phyloP scores from a whole-genome alignment of 2,329 filamentous ascomycete species.

The Gnomoniopsis smithogilvyi region DNA sequence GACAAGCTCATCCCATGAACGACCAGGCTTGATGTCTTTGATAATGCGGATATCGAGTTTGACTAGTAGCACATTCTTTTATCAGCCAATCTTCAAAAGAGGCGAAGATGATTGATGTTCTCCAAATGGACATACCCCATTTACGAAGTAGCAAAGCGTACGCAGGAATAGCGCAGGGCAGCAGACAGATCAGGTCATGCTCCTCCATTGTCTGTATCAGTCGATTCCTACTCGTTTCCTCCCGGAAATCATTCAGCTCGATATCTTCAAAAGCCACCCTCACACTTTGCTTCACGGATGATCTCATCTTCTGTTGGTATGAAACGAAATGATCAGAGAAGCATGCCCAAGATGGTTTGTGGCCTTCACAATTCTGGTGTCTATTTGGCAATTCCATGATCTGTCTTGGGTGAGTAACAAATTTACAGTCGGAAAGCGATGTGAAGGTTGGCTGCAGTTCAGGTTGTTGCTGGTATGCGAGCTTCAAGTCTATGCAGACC shows the following conservation, averaged over 20 bases:
- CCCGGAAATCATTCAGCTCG: conserved; percentile 1
- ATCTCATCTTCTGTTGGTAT: conserved; percentile 3
- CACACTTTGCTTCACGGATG: not conserved
- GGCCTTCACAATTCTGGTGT: not conserved
- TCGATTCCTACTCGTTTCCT: not conserved
- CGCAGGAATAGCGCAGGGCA: conserved; percentile 23
- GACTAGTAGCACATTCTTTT: conserved; percentile 2
- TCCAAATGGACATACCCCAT: conserved; percentile 24
- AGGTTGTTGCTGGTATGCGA: conserved; percentile 21
- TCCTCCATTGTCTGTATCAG: conserved; percentile 19
- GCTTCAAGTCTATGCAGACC: conserved; percentile 28
- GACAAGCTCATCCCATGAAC: conserved; percentile 26
- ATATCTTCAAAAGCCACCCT: not conserved
- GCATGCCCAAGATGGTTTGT: not conserved
- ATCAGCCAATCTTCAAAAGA: no score
- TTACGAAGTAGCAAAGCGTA: conserved; percentile 26
- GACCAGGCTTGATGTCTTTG: conserved; percentile 13
- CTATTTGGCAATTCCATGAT: not conserved
- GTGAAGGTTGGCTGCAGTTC: not conserved
- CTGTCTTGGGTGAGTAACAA: not conserved
- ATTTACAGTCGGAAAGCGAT: not conserved
- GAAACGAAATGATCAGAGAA: not conserved
- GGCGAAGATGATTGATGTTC: not conserved
- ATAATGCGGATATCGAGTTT: conserved; percentile 19
- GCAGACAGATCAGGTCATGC: conserved; percentile 18